Evolutionary conservation across 805 yeast genomes (phyloP).

Genomic region (Hanseniaspora meyeri): DNA sequence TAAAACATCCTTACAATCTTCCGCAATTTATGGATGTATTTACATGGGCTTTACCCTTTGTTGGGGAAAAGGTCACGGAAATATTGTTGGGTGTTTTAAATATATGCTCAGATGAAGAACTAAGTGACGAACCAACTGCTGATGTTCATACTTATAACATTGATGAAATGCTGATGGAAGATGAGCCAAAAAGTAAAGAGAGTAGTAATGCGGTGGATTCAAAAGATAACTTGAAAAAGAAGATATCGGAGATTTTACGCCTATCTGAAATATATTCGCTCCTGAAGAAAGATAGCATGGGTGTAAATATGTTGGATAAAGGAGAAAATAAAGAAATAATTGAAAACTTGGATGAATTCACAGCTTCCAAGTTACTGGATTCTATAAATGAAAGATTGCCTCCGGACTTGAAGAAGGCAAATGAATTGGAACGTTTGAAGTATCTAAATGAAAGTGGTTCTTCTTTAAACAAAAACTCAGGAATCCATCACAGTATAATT

Average conservation of each 20-base stretch:
- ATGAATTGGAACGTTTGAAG: background rate
- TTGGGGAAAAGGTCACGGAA: conserved; percentile 90
- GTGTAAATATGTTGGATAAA: conserved; percentile 55
- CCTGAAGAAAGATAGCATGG: conserved; percentile 76
- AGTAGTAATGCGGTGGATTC: conserved; percentile 15
- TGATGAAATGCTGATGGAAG: conserved; percentile 16
- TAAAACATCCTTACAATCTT: conserved; percentile 93
- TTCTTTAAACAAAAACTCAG: background rate
- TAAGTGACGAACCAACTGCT: conserved; percentile 31
- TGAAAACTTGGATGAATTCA: conserved; percentile 45
- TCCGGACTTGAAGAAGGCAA: conserved; percentile 49
- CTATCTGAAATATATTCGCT: conserved; percentile 85
- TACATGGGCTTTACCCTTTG: conserved; percentile 95
- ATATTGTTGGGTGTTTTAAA: conserved; percentile 81
- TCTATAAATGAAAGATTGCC: conserved; percentile 78
- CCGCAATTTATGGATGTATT: conserved; percentile 96
- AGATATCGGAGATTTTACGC: conserved; percentile 91
- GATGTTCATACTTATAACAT: conserved; percentile 4
- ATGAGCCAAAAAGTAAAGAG: conserved; percentile 16
- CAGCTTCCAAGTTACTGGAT: conserved; percentile 74
- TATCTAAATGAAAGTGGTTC: conserved; percentile 3
- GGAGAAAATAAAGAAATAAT: background rate
- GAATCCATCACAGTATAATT: background rate
- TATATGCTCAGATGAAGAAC: conserved; percentile 90
- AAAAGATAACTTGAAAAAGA: conserved; percentile 48